A percentile compares a stretch with the other conserved stretches of the same genome.
Evolutionary conservation across 306 rosid species (phyloP).

Genomic region (Rubus idaeus): DNA sequence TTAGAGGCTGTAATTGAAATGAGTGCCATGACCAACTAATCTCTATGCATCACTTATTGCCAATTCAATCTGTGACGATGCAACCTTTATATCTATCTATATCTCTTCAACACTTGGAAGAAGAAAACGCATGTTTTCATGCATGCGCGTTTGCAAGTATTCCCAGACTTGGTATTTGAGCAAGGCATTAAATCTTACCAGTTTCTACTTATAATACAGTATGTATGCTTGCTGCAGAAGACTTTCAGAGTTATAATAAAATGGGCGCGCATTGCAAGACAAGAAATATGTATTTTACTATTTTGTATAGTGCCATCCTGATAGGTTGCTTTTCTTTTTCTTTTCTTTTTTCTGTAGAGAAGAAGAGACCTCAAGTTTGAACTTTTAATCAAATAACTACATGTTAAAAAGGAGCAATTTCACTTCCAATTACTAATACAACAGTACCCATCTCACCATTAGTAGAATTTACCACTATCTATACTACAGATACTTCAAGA

Average conservation of each 20-base stretch:
- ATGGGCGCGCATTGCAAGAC: neutral
- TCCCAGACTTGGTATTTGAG: neutral
- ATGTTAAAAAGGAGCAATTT: too few relatives aligned
- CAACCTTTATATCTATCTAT: neutral
- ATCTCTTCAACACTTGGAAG: neutral
- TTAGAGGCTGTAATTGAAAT: slow-evolving; percentile 17
- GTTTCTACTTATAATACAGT: too few relatives aligned
- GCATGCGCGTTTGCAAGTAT: slow-evolving; percentile 3
- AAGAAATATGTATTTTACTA: neutral
- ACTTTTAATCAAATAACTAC: too few relatives aligned
- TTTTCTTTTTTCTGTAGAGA: too few relatives aligned
- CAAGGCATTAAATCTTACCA: neutral
- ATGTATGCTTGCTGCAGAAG: neutral
- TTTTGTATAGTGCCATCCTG: neutral
- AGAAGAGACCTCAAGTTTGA: too few relatives aligned
- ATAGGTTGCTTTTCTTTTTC: neutral
- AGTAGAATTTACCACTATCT: slow-evolving; percentile 24
- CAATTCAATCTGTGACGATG: neutral
- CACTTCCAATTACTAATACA: too few relatives aligned
- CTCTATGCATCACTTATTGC: neutral
- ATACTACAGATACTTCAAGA: slow-evolving; percentile 34
- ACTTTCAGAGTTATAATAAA: neutral
- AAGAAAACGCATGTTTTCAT: neutral
- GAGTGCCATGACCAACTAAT: slow-evolving; percentile 20
- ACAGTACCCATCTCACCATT: too few relatives aligned